Percentiles rank a stretch among this genome's conserved stretches.
Evolutionary conservation across 306 rosid genomes (phyloP).

Genomic region (Cicer pinnatifidum): DNA sequence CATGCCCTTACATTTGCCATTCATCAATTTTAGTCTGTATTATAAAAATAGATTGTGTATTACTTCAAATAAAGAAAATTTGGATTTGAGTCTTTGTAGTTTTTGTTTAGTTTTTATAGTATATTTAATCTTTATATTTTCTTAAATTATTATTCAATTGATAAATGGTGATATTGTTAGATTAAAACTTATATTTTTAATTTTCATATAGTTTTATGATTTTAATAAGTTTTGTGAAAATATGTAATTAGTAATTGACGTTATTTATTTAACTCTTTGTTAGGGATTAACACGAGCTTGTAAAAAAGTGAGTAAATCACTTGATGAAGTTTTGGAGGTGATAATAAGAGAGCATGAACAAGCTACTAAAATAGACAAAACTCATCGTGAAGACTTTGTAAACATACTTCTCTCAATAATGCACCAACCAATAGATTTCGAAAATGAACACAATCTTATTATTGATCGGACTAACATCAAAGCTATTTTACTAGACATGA

Average conservation of each 20-base stretch:
- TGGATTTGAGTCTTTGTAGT: no score
- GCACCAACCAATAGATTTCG: not conserved
- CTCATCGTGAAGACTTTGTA: not conserved
- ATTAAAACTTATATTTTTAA: no score
- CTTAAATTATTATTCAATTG: no score
- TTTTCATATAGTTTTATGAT: not conserved
- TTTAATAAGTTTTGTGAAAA: not conserved
- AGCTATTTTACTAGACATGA: not conserved
- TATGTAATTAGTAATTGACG: not conserved
- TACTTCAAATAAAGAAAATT: no score
- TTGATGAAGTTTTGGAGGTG: not conserved
- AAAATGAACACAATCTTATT: not conserved
- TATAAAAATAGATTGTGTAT: no score
- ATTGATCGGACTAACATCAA: not conserved
- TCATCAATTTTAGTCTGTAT: no score
- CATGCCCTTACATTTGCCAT: no score
- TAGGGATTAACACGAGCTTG: not conserved
- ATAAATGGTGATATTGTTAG: no score
- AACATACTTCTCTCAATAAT: not conserved
- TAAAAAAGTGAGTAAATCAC: not conserved
- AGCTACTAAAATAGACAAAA: not conserved
- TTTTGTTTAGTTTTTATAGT: no score
- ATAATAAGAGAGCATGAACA: not conserved
- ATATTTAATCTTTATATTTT: no score
- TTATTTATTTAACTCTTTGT: not conserved